A percentile compares a stretch with the other conserved stretches of the same genome.
Evolutionary conservation across 495 filamentous ascomycete species (phyloP).

Genomic region (Chaetomium tenue): DNA sequence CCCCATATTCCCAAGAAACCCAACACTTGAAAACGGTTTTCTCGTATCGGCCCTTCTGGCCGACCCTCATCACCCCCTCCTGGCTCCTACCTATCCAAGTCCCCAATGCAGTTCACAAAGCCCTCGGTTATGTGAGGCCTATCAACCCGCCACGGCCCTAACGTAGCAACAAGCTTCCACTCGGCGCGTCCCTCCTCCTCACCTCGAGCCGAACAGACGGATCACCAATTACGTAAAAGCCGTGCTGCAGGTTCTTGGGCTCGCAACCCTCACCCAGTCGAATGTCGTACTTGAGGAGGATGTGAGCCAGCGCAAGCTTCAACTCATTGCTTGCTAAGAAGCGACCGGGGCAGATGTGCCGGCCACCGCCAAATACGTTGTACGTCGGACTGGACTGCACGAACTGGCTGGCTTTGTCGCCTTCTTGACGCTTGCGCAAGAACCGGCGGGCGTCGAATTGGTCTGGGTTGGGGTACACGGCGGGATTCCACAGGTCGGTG

Average conservation of each 20-base stretch:
- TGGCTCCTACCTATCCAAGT: slow-evolving; percentile 14
- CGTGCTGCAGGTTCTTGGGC: background rate
- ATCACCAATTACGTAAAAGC: background rate
- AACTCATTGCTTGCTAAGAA: background rate
- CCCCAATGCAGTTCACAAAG: background rate
- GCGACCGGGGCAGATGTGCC: background rate
- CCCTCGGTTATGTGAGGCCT: background rate
- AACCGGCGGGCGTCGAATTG: background rate
- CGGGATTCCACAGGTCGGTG: background rate
- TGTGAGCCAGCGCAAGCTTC: background rate
- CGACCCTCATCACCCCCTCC: too few relatives aligned
- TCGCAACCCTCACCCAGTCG: background rate
- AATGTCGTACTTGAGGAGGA: background rate
- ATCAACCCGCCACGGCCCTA: too few relatives aligned
- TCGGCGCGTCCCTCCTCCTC: background rate
- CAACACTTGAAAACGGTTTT: too few relatives aligned
- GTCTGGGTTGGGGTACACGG: background rate
- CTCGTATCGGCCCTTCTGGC: too few relatives aligned
- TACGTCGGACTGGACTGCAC: background rate
- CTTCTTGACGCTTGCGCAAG: background rate
- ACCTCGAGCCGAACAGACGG: slow-evolving; percentile 1
- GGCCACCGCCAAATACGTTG: background rate
- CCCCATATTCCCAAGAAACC: background rate
- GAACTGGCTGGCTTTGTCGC: background rate
- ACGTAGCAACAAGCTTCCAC: background rate